phyloP scores from a whole-genome alignment of 352 stramenopile species.

The Albugo laibachii region DNA sequence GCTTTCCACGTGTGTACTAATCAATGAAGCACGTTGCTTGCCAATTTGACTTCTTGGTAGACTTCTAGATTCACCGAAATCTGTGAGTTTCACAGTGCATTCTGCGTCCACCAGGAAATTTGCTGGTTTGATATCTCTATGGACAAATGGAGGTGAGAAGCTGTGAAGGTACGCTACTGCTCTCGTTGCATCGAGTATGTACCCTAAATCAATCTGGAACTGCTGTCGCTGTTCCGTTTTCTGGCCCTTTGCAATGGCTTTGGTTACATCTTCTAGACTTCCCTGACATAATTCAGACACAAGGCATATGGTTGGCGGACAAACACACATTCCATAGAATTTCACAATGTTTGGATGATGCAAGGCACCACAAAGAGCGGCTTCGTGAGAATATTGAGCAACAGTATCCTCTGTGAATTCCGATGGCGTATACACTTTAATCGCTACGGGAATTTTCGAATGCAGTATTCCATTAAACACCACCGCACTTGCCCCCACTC shows the following conservation, averaged over 20 bases:
- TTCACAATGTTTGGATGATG: slow-evolving; percentile 29
- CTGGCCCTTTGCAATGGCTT: slow-evolving; percentile 2
- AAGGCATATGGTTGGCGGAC: slow-evolving; percentile 43
- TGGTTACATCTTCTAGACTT: slow-evolving; percentile 21
- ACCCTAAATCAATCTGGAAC: slow-evolving; percentile 33
- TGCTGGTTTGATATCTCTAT: slow-evolving; percentile 47
- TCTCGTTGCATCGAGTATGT: slow-evolving; percentile 41
- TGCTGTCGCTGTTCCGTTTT: slow-evolving; percentile 13
- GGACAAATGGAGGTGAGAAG: slow-evolving; percentile 45
- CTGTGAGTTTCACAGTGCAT: slow-evolving; percentile 47
- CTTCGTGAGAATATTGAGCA: slow-evolving; percentile 31
- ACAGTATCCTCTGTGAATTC: slow-evolving; percentile 33
- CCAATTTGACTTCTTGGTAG: not conserved
- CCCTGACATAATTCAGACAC: slow-evolving; percentile 59
- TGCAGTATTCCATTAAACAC: slow-evolving; percentile 24
- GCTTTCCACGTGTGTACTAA: not conserved
- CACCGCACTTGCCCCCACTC: slow-evolving; percentile 16
- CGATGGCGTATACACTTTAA: slow-evolving; percentile 40
- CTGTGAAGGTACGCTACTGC: slow-evolving; percentile 52
- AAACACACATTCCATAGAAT: slow-evolving; percentile 36
- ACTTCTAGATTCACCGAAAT: slow-evolving; percentile 40
- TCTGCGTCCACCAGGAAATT: slow-evolving; percentile 62
- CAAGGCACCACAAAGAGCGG: slow-evolving; percentile 19
- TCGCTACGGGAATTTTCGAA: slow-evolving; percentile 16
- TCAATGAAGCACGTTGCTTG: not conserved